Evolutionary conservation across 192 early-diverging fungal species (phyloP).

Genomic region (Entophlyctis luteolus): DNA sequence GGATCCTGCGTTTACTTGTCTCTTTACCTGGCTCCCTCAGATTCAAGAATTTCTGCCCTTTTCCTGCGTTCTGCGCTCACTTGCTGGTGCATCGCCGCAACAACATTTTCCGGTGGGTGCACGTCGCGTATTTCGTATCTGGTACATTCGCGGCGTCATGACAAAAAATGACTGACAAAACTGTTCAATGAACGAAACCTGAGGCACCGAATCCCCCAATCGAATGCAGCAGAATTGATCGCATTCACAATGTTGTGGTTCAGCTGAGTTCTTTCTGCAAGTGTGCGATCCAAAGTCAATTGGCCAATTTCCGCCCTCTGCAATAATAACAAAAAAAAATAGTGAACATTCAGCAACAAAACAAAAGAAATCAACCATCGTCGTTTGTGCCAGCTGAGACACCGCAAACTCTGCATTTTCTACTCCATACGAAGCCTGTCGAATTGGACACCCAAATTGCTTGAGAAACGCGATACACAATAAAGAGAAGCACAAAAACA

Average conservation of each 20-base stretch:
- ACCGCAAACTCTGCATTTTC: conserved; percentile 93
- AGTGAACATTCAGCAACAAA: not conserved
- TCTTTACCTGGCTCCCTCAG: conserved; percentile 46
- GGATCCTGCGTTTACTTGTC: not conserved
- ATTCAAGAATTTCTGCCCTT: conserved; percentile 83
- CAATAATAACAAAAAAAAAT: not conserved
- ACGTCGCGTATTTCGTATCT: conserved; percentile 64
- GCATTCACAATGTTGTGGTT: conserved; percentile 92
- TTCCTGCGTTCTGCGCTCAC: conserved; percentile 95
- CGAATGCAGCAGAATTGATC: conserved; percentile 87
- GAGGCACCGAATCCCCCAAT: conserved; percentile 95
- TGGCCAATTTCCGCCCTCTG: conserved; percentile 94
- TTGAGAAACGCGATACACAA: not conserved
- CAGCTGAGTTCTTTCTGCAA: conserved; percentile 88
- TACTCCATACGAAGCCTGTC: conserved; percentile 79
- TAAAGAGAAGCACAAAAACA: not conserved
- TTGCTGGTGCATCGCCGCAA: conserved; percentile 95
- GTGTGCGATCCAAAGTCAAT: conserved; percentile 91
- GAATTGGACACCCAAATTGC: not conserved
- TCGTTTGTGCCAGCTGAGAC: conserved; percentile 96
- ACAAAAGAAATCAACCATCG: conserved; percentile 58
- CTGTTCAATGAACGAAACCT: conserved; percentile 38
- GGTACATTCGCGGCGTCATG: too few relatives aligned
- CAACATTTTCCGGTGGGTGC: conserved; percentile 91
- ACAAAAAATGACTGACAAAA: too few relatives aligned